phyloP scores from a whole-genome alignment of 179 eudicot species.

The Silene noctiflora region DNA sequence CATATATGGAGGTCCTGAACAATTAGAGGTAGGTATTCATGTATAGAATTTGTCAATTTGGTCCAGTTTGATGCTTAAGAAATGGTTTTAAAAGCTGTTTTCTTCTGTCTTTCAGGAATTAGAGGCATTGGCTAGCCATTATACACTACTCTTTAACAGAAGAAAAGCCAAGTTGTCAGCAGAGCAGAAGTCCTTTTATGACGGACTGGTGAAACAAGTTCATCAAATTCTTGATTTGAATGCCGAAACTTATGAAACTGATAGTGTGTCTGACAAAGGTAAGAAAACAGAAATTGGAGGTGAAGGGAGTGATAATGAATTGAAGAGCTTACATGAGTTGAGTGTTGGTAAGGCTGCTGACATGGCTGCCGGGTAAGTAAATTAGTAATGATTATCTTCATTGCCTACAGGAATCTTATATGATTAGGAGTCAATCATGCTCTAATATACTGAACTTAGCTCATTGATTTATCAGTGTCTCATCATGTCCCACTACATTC shows the following conservation, averaged over 20 bases:
- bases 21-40: slow-evolving; percentile 59
- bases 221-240: slow-evolving; percentile 74
- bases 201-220: slow-evolving; percentile 79
- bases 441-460: not conserved
- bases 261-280: slow-evolving; percentile 59
- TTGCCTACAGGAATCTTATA: not conserved
- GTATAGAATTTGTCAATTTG: not conserved
- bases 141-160: slow-evolving; percentile 75
- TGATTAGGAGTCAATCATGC: not conserved
- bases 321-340: slow-evolving; percentile 71
- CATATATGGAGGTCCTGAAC: slow-evolving; percentile 99
- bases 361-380: slow-evolving; percentile 87
- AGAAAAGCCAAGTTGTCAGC: slow-evolving; percentile 74
- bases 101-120: slow-evolving; percentile 54
- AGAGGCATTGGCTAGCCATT: slow-evolving; percentile 89
- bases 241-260: slow-evolving; percentile 49
- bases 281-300: slow-evolving; percentile 65
- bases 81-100: slow-evolving; percentile 3
- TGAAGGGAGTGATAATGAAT: slow-evolving; percentile 53
- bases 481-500: not conserved
- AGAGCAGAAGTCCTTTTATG: slow-evolving; percentile 71
- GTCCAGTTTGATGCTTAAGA: not conserved
- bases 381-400: slow-evolving; percentile 2
- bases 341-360: slow-evolving; percentile 96
- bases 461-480: not conserved